A percentile compares a stretch with the other conserved stretches of the same genome.
Evolutionary conservation across 768 basidiomycete genomes (phyloP).

Genomic region (Kwoniella heveanensis): DNA sequence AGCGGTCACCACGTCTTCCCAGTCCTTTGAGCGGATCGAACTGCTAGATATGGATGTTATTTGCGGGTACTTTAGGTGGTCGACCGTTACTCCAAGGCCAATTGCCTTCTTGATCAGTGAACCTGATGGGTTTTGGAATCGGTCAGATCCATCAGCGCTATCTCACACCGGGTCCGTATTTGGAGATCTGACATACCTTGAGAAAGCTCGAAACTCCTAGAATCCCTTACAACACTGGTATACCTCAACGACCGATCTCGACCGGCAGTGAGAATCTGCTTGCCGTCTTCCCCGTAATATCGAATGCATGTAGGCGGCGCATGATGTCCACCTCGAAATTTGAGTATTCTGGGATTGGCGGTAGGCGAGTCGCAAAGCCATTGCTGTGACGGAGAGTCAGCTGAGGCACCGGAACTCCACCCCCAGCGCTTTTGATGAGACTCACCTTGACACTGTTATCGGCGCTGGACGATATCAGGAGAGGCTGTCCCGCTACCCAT

Average conservation of each 20-base stretch:
- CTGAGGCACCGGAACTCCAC: not conserved
- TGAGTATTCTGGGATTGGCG: constrained; percentile 79
- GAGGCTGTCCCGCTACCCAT: constrained; percentile 90
- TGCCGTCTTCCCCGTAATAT: constrained; percentile 97
- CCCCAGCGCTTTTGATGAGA: not conserved
- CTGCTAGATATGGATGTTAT: constrained; percentile 78
- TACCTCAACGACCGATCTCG: constrained; percentile 84
- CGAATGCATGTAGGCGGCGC: constrained; percentile 86
- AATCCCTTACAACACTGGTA: constrained; percentile 91
- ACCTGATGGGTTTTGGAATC: too few species aligned
- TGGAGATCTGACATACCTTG: constrained; percentile 65
- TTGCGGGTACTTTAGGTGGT: constrained; percentile 80
- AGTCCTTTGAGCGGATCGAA: constrained; percentile 80
- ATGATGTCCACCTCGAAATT: constrained; percentile 89
- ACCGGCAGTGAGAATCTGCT: constrained; percentile 79
- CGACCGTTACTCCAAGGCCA: constrained; percentile 72
- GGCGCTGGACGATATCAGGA: constrained; percentile 84
- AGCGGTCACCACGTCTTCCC: constrained; percentile 94
- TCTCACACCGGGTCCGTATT: not conserved
- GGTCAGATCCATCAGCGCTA: not conserved
- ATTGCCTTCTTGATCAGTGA: constrained; percentile 80
- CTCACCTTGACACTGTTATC: constrained; percentile 93
- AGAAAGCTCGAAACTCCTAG: constrained; percentile 88
- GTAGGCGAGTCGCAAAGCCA: constrained; percentile 95
- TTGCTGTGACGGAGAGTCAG: constrained; percentile 66